Evolutionary conservation across 75 land plant species (phyloP), one percentile per base, ranked within the genome.

Genomic region (Sequoiadendron giganteum): DNA sequence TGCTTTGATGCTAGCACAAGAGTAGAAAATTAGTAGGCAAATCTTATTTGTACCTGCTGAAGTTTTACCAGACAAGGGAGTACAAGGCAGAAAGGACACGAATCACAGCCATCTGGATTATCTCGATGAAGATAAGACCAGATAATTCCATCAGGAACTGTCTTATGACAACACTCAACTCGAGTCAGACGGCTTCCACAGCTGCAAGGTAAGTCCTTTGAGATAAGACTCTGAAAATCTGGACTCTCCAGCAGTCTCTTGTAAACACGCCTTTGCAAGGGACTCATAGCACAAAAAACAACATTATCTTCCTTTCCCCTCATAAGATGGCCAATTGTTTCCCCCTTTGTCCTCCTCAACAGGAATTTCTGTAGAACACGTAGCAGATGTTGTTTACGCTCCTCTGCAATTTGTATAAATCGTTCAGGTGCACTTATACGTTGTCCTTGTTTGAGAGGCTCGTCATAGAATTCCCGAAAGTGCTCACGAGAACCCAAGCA

Each of bases 271-370:
- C 91, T 93, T 89, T 98, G 99, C 90, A 98, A 88, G 6, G 95
- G 96, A 85, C 96, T 95, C 99, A 98, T 98, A 32, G 94, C 92
- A 92, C 99, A 98, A 83, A 98, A 97, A 8, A 98, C 95, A 76
- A 98, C 96, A 92, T 96, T 98, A 91, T 98, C 99, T 86, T 95
- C 99, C 87, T 98, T 98, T 38, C 99, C 99, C 90, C 91, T 90
- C 97, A 98, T 95, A 58, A 98, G 96, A 91, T 98, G 99, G 32
- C 99, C 99, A 87, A 98, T 98, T 25, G 99, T 98, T 85, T 97
- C 98, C 86, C 95, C 93, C 85, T 98, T 98, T 65, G 99, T 97
- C 91, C 99, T 91, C 79, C 99, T 91, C 82, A 98, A 82, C 7
- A 96, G 83, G 86, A 95, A 93, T 47, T 91, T 96, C 39, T 87